Base-by-base conservation (phyloP, 306 rosid species). In the Quercus dentata region DNA sequence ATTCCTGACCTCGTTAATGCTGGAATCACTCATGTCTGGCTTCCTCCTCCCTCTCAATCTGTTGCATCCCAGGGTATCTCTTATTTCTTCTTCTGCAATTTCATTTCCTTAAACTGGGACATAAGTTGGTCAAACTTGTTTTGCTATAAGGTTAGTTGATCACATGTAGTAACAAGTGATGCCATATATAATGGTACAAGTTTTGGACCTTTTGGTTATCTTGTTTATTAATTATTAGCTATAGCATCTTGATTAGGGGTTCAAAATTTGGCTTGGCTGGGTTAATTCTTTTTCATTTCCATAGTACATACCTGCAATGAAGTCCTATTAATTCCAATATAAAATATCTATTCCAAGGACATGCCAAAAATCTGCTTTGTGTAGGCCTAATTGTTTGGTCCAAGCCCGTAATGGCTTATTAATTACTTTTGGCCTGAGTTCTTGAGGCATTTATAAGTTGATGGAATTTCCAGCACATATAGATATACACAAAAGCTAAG, bases 11-110 rank as follows among this genome's bases (percentile, higher is more conserved):
- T 93, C 0, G 90, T 87, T 6, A 71, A 49, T 64, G 91, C 91
- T 0, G 90, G 92, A 79, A 79, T 91, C 1, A 90, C 97, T 49
- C 98, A 93, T 79, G 92, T 93, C 77, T 93, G 98, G 97, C 97
- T 93, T 79, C 98, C 98, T 86, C 98, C 98, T 74, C 84, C 98
- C 6, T 88, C 97, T 73, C 93, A 93, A 13, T 83, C 94, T 5
- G 89, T 20, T 78, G 65, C 76, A 59, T n/a, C 86, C 17, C 81
- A 91, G 75, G 97, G 97, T 83, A 83, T 12, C 4, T 61, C 12
- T 57, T n/a, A 57, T 57, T 1, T 3, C 9, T 8, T 44, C 41
- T 56, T 63, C 69, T 15, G 19, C 69, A 5, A 14, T 18, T 14
- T 4, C 41, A 63, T 63, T 63, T 15, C 41, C 21, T 46, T 46